Base-by-base conservation (phyloP, 2,329 filamentous ascomycete species). In the Epichloe festucae region DNA sequence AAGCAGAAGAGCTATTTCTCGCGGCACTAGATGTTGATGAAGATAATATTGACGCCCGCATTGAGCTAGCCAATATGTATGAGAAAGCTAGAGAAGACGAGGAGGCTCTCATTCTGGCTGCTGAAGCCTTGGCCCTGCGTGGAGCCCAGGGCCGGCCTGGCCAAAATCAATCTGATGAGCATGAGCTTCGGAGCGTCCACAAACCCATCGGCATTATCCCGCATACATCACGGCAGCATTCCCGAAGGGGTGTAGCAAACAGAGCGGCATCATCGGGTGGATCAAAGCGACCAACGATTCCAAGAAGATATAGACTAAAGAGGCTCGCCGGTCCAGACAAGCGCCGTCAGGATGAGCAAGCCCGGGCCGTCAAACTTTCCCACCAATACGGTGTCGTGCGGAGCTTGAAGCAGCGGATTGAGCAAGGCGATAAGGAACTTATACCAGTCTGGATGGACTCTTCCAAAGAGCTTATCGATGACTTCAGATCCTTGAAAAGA, bases 51-150 rank as follows among this genome's bases (percentile, higher is more conserved):
- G 84, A 89, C 55, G 87, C 88, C 40, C 83, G 88, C 40, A 81
- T 87, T 34, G 81, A 88, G 59, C 73, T 96, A 10, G 88, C 88
- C 12, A 89, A 86, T 60, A 80, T 96, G 65, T 95, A 94, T 61
- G 88, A 94, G 63, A 81, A 77, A 56, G 77, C 78, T 44, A 82
- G 82, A 55, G 80, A 84, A 68, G 81, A 78, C 21, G 85, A 89
- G 60, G 81, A 88, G 60, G 89, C 89, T 1, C 79, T 89, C 53
- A 82, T 85, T 53, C 78, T 89, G 48, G 81, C 87, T 47, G 85
- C 84, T 36, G 85, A 94, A 63, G 82, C 87, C 8, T 77, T 91
- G 58, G 74, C 79, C 35, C 70, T 89, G 21, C 77, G 78, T 55
- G 75, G 76, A 52, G 69, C 66, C 11, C 69, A 70, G 49, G 68